Evolutionary conservation across 805 yeast genomes (phyloP).

Genomic region (Hyphopichia homilentoma): DNA sequence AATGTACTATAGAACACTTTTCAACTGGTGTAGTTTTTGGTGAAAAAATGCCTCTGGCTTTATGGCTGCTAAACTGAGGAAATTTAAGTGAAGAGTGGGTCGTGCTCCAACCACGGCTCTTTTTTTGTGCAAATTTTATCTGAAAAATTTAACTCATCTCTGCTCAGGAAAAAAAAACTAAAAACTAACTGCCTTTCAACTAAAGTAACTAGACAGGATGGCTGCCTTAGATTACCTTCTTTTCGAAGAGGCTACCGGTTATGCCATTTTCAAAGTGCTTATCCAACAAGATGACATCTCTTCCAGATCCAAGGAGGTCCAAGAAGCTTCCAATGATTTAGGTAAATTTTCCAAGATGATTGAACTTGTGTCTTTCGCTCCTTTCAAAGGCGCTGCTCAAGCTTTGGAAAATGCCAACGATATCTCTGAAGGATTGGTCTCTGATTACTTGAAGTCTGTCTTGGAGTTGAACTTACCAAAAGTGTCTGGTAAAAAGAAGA

Average conservation of each 20-base stretch:
- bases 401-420: slow-evolving; percentile 98
- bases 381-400: slow-evolving; percentile 99
- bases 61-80: too few species aligned
- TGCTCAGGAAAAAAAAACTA: too few species aligned
- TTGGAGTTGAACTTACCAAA: slow-evolving; percentile 90
- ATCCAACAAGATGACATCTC: slow-evolving; percentile 94
- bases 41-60: neutral
- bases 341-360: slow-evolving; percentile 86
- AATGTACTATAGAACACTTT: slow-evolving; percentile 1
- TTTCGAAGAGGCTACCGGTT: slow-evolving; percentile 98
- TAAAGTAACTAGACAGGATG: slow-evolving; percentile 37
- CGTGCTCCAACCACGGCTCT: too few species aligned
- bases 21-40: neutral
- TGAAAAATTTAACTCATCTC: too few species aligned
- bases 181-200: too few species aligned
- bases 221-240: slow-evolving; percentile 85
- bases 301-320: slow-evolving; percentile 88
- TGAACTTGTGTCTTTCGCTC: slow-evolving; percentile 92
- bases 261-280: slow-evolving; percentile 91
- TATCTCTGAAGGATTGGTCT: slow-evolving; percentile 93
- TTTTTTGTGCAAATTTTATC: too few species aligned
- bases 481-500: slow-evolving; percentile 61
- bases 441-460: slow-evolving; percentile 85
- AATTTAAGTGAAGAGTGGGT: too few species aligned
- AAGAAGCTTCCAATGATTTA: slow-evolving; percentile 81